These are phyloP conservation scores for Coleophoma eucalyptorum DNA, from an alignment of 2,329 filamentous ascomycete genomes.

Conservation along the genomic window DNA sequence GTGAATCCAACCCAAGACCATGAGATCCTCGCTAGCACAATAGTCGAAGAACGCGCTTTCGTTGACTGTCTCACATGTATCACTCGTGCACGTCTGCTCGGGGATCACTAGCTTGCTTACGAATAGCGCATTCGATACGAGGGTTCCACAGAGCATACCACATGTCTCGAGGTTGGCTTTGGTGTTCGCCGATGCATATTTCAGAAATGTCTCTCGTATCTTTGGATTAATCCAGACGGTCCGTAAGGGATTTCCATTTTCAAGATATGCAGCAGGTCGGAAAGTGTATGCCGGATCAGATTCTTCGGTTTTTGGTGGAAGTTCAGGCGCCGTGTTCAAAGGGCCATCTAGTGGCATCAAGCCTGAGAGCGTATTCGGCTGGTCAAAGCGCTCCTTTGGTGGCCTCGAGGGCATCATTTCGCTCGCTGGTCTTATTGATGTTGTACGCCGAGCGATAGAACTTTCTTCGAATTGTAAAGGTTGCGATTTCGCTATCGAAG, in stretches of 20 bases:
- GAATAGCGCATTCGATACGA: conserved; percentile 91
- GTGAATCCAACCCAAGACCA: conserved; percentile 95
- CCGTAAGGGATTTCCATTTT: conserved; percentile 82
- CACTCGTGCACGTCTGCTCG: conserved; percentile 82
- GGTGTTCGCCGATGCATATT: conserved; percentile 74
- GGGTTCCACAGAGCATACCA: conserved; percentile 85
- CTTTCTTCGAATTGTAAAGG: conserved; percentile 35
- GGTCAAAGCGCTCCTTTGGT: conserved; percentile 19
- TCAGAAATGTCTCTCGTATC: conserved; percentile 71
- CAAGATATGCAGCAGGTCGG: conserved; percentile 80
- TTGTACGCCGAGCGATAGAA: conserved; percentile 1
- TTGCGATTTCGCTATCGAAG: conserved; percentile 48
- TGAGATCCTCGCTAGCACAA: conserved; percentile 76
- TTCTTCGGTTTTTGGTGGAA: conserved; percentile 20
- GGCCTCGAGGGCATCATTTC: conserved; percentile 21
- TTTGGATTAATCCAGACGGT: conserved; percentile 80
- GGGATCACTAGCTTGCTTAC: conserved; percentile 86
- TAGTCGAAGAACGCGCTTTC: conserved; percentile 84
- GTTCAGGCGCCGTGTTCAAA: conserved; percentile 10
- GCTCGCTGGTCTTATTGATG: conserved; percentile 1
- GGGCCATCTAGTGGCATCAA: background rate
- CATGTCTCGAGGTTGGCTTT: conserved; percentile 84
- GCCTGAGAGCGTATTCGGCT: background rate
- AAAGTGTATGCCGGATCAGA: conserved; percentile 57
- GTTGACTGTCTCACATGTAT: conserved; percentile 93